Conservation (phyloP, 208 protist genomes). For the Leishmania mexicana region DNA sequence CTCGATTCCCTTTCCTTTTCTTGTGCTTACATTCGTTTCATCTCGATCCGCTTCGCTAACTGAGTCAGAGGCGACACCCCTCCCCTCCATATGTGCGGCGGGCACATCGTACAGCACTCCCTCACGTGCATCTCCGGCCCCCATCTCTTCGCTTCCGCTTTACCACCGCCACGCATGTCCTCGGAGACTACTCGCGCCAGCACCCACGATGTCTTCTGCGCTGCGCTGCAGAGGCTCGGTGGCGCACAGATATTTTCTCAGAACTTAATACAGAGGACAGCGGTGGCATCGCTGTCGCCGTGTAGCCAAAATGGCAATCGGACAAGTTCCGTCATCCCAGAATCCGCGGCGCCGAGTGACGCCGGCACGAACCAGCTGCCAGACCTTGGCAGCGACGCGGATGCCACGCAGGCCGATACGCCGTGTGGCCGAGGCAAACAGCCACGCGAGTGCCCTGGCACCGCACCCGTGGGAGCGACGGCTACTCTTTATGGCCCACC, state of each 20-base stretch:
- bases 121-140: not conserved
- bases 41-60: not conserved
- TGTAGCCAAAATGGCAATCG: not conserved
- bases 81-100: not conserved
- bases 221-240: conserved; percentile 4
- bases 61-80: not conserved
- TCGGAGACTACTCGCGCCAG: conserved; percentile 7
- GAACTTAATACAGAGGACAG: not conserved
- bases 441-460: not conserved
- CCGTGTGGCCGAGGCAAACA: not conserved
- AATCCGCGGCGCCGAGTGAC: not conserved
- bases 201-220: conserved; percentile 20
- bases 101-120: not conserved
- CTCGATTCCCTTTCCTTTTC: not conserved
- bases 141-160: not conserved
- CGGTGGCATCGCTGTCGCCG: not conserved
- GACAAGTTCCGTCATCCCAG: not conserved
- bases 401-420: not conserved
- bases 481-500: not conserved
- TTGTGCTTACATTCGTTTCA: not conserved
- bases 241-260: not conserved
- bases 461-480: not conserved
- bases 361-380: not conserved
- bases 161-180: not conserved
- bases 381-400: not conserved